A percentile compares a stretch with the other conserved stretches of the same genome.
Evolutionary conservation across 129 eudicot species (phyloP).

Genomic region (Helianthus annuus): HanXRQr2.0-SUNRISE NC_035437.2:177506118-177506617

Average conservation of each 20-base stretch:
- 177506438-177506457: slow-evolving; percentile 85
- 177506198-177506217: slow-evolving; percentile 90
- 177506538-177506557: slow-evolving; percentile 72
- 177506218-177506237: slow-evolving; percentile 86
- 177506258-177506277: slow-evolving; percentile 78
- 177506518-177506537: slow-evolving; percentile 81
- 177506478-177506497: slow-evolving; percentile 62
- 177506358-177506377: slow-evolving; percentile 77
- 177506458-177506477: slow-evolving; percentile 84
- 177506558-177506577: slow-evolving; percentile 97
- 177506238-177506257: slow-evolving; percentile 84
- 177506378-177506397: slow-evolving; percentile 74
- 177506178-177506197: slow-evolving; percentile 92
- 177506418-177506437: slow-evolving; percentile 40
- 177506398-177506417: slow-evolving; percentile 58
- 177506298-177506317: slow-evolving; percentile 76
- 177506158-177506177: slow-evolving; percentile 94
- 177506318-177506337: slow-evolving; percentile 67
- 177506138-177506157: slow-evolving; percentile 92
- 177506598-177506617: slow-evolving; percentile 80
- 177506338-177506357: slow-evolving; percentile 66
- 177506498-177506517: slow-evolving; percentile 66
- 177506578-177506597: slow-evolving; percentile 99
- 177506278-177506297: slow-evolving; percentile 92
- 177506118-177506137: slow-evolving; percentile 85